Base-by-base conservation (phyloP, 768 basidiomycete genomes). In the Mycena rosella region DNA sequence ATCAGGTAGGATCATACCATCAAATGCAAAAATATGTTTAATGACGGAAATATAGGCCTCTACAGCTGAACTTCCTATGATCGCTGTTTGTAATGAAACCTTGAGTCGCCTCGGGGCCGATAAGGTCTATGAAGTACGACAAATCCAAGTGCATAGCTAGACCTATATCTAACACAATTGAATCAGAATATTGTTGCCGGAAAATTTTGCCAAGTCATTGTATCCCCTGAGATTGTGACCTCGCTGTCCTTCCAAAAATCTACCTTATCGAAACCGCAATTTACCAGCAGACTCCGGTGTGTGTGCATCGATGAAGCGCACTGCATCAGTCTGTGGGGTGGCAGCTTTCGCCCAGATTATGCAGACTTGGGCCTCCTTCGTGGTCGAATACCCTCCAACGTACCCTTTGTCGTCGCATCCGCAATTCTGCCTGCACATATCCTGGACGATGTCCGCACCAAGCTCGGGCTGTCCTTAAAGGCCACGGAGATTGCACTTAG, bases 301-400 rank as follows among this genome's bases (percentile, higher is more conserved):
- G 59, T 60, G 14, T 34, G 59, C 59, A 60, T 60, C 18, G 59
- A 60, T 20, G 61, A 74, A 49, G 71, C 54, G 6, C 70, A 73
- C 29, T 72, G 70, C 32, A 49, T 72, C 9, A 72, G 72, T 29
- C 57, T 63, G 45, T 74, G 73, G 73, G 73, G 73, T 5, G 60
- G 69, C 9, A 54, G 52, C 18, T 74, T 74, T 42, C 62, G 63
- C 14, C 44, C 65, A 0, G 62, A 70, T 10, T 74, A 74, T 47
- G 54, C 48, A 13, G 56, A 72, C 32, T 57, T 72, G 0, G 71
- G 73, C 10, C 8, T 52, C 18, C 57, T 74, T 1, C 59, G 66
- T 38, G 70, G 71, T 40, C 60, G 63, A 2, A 56, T 72, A 27
- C 68, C 68, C 13, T 32, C 56, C 5, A 54, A 63, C 20, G 60